These are phyloP conservation scores for Fusarium pseudonygamai DNA, from an alignment of 2,329 filamentous ascomycete species.

Conservation along the genomic window DNA sequence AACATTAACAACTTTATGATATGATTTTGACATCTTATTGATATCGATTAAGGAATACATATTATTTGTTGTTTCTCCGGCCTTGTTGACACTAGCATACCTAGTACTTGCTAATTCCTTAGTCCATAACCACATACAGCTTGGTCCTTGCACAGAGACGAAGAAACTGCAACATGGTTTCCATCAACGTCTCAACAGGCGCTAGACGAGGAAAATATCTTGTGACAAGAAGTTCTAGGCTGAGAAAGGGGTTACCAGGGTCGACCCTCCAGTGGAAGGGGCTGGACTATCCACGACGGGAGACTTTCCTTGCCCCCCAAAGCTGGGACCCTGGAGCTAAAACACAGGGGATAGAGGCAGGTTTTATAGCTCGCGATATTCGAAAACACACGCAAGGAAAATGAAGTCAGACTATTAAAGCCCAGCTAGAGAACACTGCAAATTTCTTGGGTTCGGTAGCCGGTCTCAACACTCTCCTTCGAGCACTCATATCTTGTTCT, in stretches of 20 bases:
- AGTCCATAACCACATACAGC: not conserved
- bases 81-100: not conserved
- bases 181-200: conserved; percentile 28
- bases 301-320: conserved; percentile 8
- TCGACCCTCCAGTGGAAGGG: conserved; percentile 7
- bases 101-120: not conserved
- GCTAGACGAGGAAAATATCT: conserved; percentile 21
- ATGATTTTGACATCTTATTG: not conserved
- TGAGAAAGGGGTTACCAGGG: conserved; percentile 29
- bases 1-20: not conserved
- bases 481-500: conserved; percentile 1
- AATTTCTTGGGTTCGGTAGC: conserved; percentile 21
- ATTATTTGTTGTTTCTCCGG: not conserved
- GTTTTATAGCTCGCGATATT: conserved; percentile 27
- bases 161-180: conserved; percentile 27
- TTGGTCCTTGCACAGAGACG: conserved; percentile 1
- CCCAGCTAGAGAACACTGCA: conserved; percentile 14
- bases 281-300: conserved; percentile 14
- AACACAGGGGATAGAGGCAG: conserved; percentile 14
- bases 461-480: conserved; percentile 33
- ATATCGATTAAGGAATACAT: not conserved
- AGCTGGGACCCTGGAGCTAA: conserved; percentile 14
- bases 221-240: conserved; percentile 21
- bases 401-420: conserved; percentile 31
- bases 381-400: conserved; percentile 1